phyloP scores from a whole-genome alignment of 75 land plant species.

The Larix kaempferi region DNA sequence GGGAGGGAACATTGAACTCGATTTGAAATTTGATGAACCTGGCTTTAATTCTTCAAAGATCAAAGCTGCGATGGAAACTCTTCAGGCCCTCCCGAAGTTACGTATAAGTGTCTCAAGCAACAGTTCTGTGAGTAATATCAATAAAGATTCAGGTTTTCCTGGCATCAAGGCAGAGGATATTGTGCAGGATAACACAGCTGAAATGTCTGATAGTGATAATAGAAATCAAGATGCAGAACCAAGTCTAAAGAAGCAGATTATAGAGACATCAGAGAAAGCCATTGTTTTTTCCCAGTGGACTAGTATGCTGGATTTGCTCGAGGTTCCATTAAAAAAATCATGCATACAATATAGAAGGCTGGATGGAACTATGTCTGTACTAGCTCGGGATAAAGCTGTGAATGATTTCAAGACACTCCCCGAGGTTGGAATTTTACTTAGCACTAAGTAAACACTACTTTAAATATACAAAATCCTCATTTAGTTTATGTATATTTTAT shows the following conservation, averaged over 20 bases:
- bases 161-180: background rate
- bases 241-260: constrained; percentile 10
- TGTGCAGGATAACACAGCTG: constrained; percentile 5
- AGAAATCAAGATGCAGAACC: background rate
- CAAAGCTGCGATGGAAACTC: constrained; percentile 60
- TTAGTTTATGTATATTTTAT: background rate
- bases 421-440: constrained; percentile 49
- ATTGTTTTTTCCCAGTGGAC: constrained; percentile 99
- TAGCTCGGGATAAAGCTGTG: constrained; percentile 83
- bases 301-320: constrained; percentile 91
- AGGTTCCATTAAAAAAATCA: constrained; percentile 51
- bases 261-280: constrained; percentile 61
- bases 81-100: constrained; percentile 36
- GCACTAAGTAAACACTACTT: background rate
- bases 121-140: background rate
- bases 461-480: background rate
- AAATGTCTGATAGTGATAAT: constrained; percentile 6
- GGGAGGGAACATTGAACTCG: constrained; percentile 9
- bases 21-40: constrained; percentile 13
- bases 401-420: constrained; percentile 82
- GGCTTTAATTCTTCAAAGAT: constrained; percentile 71
- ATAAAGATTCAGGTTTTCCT: constrained; percentile 3
- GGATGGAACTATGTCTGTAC: constrained; percentile 91
- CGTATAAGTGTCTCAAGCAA: background rate
- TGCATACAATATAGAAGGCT: constrained; percentile 67